phyloP scores from a whole-genome alignment of 257 asterid species.

The Verbascum thapsus region DNA sequence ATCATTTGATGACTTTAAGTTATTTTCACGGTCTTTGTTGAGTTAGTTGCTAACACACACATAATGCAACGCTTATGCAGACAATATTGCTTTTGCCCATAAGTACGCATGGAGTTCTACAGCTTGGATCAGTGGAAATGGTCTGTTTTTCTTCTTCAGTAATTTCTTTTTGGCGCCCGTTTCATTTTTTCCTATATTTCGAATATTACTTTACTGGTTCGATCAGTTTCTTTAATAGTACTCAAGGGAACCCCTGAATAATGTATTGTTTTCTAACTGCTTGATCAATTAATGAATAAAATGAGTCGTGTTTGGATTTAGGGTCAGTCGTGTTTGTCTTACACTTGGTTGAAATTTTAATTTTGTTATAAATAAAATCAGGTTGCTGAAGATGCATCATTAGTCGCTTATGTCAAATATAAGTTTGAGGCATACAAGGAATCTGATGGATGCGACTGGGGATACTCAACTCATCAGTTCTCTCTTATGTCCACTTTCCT shows the following conservation, averaged over 20 bases:
- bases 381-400: slow-evolving; percentile 72
- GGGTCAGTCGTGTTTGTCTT: slow-evolving; percentile 17
- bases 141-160: slow-evolving; percentile 44
- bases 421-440: slow-evolving; percentile 41
- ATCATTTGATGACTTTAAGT: slow-evolving; percentile 5
- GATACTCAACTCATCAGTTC: slow-evolving; percentile 33
- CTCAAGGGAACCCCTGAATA: too few species aligned
- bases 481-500: slow-evolving; percentile 33
- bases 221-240: not conserved
- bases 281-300: not conserved
- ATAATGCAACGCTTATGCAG: slow-evolving; percentile 53
- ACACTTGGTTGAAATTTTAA: slow-evolving; percentile 2
- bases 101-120: slow-evolving; percentile 77
- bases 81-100: slow-evolving; percentile 84
- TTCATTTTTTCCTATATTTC: not conserved
- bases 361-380: slow-evolving; percentile 38
- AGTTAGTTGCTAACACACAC: slow-evolving; percentile 18
- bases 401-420: slow-evolving; percentile 42
- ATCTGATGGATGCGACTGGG: slow-evolving; percentile 29
- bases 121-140: slow-evolving; percentile 81
- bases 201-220: not conserved
- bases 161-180: not conserved
- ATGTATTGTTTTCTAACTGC: slow-evolving; percentile 8
- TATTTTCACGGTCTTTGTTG: not conserved
- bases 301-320: not conserved